These are phyloP conservation scores for Dujonia santamariae DNA, from an alignment of 1,139 yeast genomes.

Conservation along the genomic window DNA sequence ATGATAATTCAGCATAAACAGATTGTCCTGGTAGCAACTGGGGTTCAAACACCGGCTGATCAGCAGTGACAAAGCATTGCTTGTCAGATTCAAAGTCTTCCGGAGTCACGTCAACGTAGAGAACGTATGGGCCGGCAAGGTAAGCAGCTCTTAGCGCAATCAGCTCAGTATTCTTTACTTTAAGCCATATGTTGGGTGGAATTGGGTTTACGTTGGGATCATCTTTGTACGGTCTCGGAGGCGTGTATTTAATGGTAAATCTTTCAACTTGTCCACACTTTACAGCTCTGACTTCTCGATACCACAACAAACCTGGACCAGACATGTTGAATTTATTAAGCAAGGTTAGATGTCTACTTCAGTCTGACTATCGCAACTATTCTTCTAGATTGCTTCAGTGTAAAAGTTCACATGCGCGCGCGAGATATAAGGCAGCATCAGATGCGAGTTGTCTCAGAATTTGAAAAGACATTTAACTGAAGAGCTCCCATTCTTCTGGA, in stretches of 20 bases:
- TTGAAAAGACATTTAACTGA: too few relatives aligned
- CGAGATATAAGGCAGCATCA: too few relatives aligned
- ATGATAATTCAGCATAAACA: conserved; percentile 46
- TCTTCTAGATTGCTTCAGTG: too few relatives aligned
- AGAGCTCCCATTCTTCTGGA: too few relatives aligned
- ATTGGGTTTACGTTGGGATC: conserved; percentile 14
- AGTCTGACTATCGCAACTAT: too few relatives aligned
- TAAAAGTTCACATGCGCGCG: too few relatives aligned
- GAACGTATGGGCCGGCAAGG: conserved; percentile 84
- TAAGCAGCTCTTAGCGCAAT: conserved; percentile 83
- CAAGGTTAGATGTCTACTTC: too few relatives aligned
- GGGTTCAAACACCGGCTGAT: conserved; percentile 67
- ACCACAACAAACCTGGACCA: conserved; percentile 17
- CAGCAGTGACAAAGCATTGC: conserved; percentile 59
- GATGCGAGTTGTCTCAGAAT: too few relatives aligned
- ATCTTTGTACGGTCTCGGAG: conserved; percentile 17
- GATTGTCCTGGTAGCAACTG: conserved; percentile 62
- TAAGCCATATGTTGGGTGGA: conserved; percentile 49
- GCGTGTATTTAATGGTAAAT: conserved; percentile 32
- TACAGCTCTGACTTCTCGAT: conserved; percentile 29
- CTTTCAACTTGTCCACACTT: conserved; percentile 39
- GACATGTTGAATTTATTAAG: too few relatives aligned
- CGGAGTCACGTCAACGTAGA: conserved; percentile 78
- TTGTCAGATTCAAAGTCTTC: conserved; percentile 57
- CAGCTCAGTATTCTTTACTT: conserved; percentile 70